Percentiles rank a stretch among this genome's conserved stretches.
These are phyloP conservation scores for Claviceps monticola DNA, from an alignment of 2,329 filamentous ascomycete genomes.

Conservation along the genomic window DNA sequence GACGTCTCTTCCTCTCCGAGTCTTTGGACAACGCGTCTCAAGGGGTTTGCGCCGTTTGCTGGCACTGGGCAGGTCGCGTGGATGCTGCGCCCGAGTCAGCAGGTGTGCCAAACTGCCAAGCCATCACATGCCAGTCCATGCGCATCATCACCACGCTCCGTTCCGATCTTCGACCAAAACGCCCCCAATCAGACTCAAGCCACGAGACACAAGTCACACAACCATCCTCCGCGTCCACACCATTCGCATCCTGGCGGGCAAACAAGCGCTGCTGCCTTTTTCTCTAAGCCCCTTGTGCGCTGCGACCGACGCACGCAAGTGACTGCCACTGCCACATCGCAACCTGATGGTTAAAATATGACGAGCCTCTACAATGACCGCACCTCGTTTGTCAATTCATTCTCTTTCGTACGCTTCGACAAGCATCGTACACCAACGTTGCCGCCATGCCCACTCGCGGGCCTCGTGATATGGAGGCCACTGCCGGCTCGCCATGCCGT, in stretches of 20 bases:
- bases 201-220: not conserved
- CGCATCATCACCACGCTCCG: not conserved
- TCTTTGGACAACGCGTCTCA: not conserved
- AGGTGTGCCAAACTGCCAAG: not conserved
- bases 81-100: too few relatives aligned
- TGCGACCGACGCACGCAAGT: too few relatives aligned
- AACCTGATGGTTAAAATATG: too few relatives aligned
- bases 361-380: too few relatives aligned
- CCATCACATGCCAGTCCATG: not conserved
- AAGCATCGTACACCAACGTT: not conserved
- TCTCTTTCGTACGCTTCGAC: not conserved
- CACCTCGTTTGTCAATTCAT: not conserved
- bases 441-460: constrained; percentile 1
- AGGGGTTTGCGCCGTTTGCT: not conserved
- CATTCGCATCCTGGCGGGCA: not conserved
- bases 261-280: not conserved
- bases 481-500: constrained; percentile 8
- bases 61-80: too few relatives aligned
- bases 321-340: too few relatives aligned
- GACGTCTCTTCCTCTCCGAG: not conserved
- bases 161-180: not conserved
- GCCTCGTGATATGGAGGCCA: constrained; percentile 5
- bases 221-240: not conserved
- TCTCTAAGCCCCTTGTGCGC: not conserved
- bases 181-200: not conserved